Evolutionary conservation across 225 moss, liverwort and hornwort genomes (phyloP), one percentile per base, ranked within the genome.

Genomic region (Neckera pumila): DNA sequence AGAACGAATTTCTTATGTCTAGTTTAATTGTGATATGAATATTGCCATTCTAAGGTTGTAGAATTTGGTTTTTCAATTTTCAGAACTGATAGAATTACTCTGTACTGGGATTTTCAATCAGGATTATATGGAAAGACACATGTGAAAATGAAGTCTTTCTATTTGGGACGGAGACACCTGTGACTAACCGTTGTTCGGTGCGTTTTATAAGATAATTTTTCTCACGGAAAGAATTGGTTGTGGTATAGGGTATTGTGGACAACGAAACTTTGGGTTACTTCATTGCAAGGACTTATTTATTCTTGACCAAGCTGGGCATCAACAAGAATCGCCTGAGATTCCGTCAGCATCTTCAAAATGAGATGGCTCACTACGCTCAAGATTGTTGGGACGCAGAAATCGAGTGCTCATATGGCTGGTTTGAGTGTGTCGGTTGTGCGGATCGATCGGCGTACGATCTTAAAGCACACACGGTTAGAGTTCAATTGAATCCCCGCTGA

Each of bases 371-470:
- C 67, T 99, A 99, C 77, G 98, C 98, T 38, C 94, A 96, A 85
- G 98, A 99, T 87, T 99, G 98, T 76, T 99, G 98, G 98, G 97
- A 99, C 90, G 96, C 97, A 43, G 98, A 99, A 89, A 93, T 99
- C 61, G 95, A 97, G 84, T 99, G 98, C 84, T 95, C 98, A 11
- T 99, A 97, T 92, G 98, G 98, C 81, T 99, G 98, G 98, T 95
- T 97, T 84, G 98, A 99, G 94, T 97, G 96, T 64, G 97, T 97
- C 27, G 98, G 98, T 81, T 89, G 95, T 88, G 98, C 98, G 38
- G 98, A 99, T 81, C 92, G 98, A 86, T 99, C 98, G 84, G 98
- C 98, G 28, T 99, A 91, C 91, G 98, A 99, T 91, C 92, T 99
- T 61, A 95, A 96, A 85, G 98, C 98, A 36, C 98, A 99, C 89